phyloP scores from a whole-genome alignment of 768 basidiomycete species.

The Hypsizygus marmoreus region DNA sequence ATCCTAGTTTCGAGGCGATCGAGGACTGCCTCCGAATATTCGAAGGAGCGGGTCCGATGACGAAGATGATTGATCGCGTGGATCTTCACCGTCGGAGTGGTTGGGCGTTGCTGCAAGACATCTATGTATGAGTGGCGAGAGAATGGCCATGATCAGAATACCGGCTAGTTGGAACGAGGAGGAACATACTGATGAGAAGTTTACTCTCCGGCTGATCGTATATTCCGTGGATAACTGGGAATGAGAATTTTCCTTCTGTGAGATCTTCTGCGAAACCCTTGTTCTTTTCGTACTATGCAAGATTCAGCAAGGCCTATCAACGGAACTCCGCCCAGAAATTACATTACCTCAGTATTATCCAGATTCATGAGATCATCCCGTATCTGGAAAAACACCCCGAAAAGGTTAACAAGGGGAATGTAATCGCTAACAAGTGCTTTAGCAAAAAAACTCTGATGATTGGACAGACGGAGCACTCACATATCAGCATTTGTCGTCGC shows the following conservation, averaged over 20 bases:
- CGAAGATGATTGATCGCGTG: slow-evolving; percentile 79
- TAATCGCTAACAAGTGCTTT: slow-evolving; percentile 60
- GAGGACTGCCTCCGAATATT: slow-evolving; percentile 77
- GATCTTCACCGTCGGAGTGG: slow-evolving; percentile 73
- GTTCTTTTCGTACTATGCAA: no score
- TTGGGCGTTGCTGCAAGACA: slow-evolving; percentile 83
- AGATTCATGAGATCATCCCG: slow-evolving; percentile 97
- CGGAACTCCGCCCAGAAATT: no score
- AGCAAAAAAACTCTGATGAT: not conserved
- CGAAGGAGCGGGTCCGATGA: slow-evolving; percentile 77
- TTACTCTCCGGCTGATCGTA: slow-evolving; percentile 72
- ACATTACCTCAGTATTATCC: slow-evolving; percentile 87
- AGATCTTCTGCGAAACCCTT: slow-evolving; percentile 92
- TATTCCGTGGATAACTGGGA: slow-evolving; percentile 89
- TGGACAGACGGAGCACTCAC: slow-evolving; percentile 36
- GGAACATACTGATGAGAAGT: slow-evolving; percentile 77
- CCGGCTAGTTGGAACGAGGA: no score
- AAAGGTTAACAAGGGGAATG: slow-evolving; percentile 87
- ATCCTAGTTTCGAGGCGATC: slow-evolving; percentile 65
- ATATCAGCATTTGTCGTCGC: slow-evolving; percentile 58
- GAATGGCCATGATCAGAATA: not conserved
- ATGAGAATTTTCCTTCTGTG: slow-evolving; percentile 97
- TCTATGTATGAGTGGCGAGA: slow-evolving; percentile 42
- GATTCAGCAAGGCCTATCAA: no score
- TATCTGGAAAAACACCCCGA: slow-evolving; percentile 92